phyloP scores from a whole-genome alignment of 2,329 filamentous ascomycete genomes.

The Dothideomycetes sp. region DNA sequence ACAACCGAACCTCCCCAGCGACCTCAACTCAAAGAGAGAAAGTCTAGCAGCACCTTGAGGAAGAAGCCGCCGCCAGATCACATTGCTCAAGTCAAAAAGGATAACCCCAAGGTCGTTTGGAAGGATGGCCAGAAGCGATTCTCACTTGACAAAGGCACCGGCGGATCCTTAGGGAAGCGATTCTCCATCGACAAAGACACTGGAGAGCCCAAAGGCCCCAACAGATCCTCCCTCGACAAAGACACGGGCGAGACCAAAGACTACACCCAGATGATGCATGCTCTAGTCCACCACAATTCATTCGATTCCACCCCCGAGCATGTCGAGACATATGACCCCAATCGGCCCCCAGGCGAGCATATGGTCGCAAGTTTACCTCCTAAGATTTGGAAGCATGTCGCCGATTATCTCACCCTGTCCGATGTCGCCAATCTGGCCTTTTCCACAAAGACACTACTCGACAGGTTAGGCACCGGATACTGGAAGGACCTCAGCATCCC shows the following conservation, averaged over 20 bases:
- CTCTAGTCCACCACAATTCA: slow-evolving; percentile 23
- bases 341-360: slow-evolving; percentile 19
- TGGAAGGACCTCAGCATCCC: slow-evolving; percentile 30
- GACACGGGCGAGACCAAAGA: slow-evolving; percentile 16
- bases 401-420: slow-evolving; percentile 29
- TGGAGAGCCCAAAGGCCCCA: slow-evolving; percentile 1
- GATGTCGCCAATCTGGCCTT: slow-evolving; percentile 40
- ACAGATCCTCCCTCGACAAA: slow-evolving; percentile 8
- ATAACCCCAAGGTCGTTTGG: too few species aligned
- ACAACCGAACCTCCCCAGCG: not conserved
- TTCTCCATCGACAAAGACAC: too few species aligned
- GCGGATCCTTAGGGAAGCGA: too few species aligned
- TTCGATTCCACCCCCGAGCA: slow-evolving; percentile 23
- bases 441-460: slow-evolving; percentile 35
- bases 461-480: slow-evolving; percentile 29
- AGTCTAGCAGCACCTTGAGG: not conserved
- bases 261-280: slow-evolving; percentile 27
- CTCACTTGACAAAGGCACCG: too few species aligned
- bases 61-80: too few species aligned
- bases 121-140: too few species aligned
- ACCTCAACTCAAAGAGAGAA: not conserved
- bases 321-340: slow-evolving; percentile 10
- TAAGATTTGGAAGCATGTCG: slow-evolving; percentile 35
- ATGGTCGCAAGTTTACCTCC: slow-evolving; percentile 34
- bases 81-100: too few species aligned